Evolutionary conservation across 2,329 filamentous ascomycete species (phyloP), one percentile per base, ranked within the genome.

Genomic region (Endocalyx cinctus): DNA sequence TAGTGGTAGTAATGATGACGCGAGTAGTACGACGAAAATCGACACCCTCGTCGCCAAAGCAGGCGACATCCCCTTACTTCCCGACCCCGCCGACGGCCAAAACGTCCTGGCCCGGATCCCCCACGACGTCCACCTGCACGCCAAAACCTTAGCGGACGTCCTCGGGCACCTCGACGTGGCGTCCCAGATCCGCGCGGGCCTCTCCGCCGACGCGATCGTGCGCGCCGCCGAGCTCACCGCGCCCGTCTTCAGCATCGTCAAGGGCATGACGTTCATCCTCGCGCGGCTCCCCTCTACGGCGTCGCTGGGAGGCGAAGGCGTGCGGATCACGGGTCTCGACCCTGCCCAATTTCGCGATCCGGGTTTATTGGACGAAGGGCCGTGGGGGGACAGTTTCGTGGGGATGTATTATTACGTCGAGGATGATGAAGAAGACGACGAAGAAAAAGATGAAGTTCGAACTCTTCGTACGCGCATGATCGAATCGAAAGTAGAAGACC

Each of bases 231-330:
- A 55, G 45, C 46, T 55, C 7, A 26, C 46, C 10, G 65, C 70
- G 7, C 69, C 72, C 11, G 50, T 76, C 13, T 69, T 79, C 35
- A 79, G 74, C 43, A 75, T 88, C 28, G 83, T 87, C 22, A 77
- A 76, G 27, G 85, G 84, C 29, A 83, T 89, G 79, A 76, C 75
- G 1, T 88, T 87, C 55, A 59, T 77, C n/a, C 70, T 86, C 19
- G 64, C 84, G 11, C 62, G 74, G 44, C 64, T 92, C 15, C 65
- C 74, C 0, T 70, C 67, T 34, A 57, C 86, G 8, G 76, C 77
- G 18, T 67, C 72, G 6, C 65, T 90, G 13, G 67, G 60, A 5
- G 46, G 57, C 10, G 61, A 67, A 4, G 45, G 58, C 18, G 45
- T 46, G 4, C 48, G 54, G 20, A n/a, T n/a, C n/a, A n/a, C n/a